Evolutionary conservation across 2,329 filamentous ascomycete genomes (phyloP).

Genomic region (Tolypocladium capitatum): DNA sequence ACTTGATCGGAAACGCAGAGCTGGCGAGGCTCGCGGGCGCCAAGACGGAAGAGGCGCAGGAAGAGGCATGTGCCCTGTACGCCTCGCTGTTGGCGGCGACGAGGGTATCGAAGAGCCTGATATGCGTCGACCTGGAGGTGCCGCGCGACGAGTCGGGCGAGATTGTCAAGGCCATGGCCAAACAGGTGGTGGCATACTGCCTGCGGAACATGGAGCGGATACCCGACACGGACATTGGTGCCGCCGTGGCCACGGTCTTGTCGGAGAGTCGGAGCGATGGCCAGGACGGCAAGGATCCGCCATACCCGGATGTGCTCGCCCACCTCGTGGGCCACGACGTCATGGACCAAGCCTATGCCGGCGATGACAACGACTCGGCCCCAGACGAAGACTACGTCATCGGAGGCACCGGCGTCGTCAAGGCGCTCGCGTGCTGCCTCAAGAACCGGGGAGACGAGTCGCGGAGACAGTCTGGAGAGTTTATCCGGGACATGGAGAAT

Average conservation of each 20-base stretch:
- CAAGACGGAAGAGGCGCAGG: slow-evolving; percentile 65
- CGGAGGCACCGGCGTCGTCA: slow-evolving; percentile 87
- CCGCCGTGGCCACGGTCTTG: slow-evolving; percentile 29
- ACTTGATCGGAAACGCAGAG: slow-evolving; percentile 68
- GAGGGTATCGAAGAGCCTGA: slow-evolving; percentile 66
- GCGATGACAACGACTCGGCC: slow-evolving; percentile 53
- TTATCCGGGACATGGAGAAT: slow-evolving; percentile 37
- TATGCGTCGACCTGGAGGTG: slow-evolving; percentile 86
- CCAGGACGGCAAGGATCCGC: slow-evolving; percentile 15
- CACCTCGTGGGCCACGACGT: slow-evolving; percentile 69
- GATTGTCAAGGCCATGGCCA: slow-evolving; percentile 80
- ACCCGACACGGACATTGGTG: slow-evolving; percentile 49
- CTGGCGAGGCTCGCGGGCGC: slow-evolving; percentile 60
- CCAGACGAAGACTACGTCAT: slow-evolving; percentile 93
- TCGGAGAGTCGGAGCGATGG: slow-evolving; percentile 22
- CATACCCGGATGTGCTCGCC: slow-evolving; percentile 67
- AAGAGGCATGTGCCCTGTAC: slow-evolving; percentile 89
- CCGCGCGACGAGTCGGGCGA: slow-evolving; percentile 73
- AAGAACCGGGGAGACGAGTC: slow-evolving; percentile 60
- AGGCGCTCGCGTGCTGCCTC: slow-evolving; percentile 81
- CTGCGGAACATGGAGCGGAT: slow-evolving; percentile 79
- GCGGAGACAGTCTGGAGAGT: slow-evolving; percentile 36
- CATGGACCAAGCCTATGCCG: slow-evolving; percentile 26
- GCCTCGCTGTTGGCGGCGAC: slow-evolving; percentile 82
- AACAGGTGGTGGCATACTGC: slow-evolving; percentile 90